Evolutionary conservation across 176 grass and related monocot species (phyloP).

Genomic region (Ensete glaucum): DNA sequence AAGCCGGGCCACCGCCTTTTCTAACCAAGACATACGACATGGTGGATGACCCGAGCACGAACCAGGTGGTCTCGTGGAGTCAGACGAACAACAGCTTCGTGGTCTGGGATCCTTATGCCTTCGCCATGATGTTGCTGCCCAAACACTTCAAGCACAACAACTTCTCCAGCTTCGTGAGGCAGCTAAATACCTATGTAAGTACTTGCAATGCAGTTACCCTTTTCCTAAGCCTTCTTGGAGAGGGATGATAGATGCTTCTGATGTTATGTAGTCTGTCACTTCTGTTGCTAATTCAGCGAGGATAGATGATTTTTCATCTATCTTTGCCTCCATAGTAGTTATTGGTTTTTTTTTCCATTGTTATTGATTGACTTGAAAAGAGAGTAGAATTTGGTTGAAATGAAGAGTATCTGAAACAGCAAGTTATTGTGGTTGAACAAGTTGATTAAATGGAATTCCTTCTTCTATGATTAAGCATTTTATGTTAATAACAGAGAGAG

Average conservation of each 20-base stretch:
- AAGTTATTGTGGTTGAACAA: no score
- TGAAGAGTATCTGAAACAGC: no score
- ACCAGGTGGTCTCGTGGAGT: constrained; percentile 64
- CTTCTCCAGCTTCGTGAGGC: constrained; percentile 97
- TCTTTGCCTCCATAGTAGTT: neutral
- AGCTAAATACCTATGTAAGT: constrained; percentile 67
- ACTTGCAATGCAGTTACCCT: neutral
- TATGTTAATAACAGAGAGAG: no score
- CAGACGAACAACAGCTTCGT: constrained; percentile 69
- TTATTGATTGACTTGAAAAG: no score
- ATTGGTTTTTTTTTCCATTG: no score
- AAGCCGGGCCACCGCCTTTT: constrained; percentile 73
- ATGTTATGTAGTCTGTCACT: no score
- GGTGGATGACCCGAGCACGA: constrained; percentile 48
- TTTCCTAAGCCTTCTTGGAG: neutral
- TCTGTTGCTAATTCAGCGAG: no score
- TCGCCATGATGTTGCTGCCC: constrained; percentile 55
- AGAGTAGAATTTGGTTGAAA: no score
- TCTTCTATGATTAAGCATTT: no score
- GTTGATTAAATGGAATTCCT: no score
- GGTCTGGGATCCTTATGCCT: constrained; percentile 74
- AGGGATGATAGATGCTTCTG: neutral
- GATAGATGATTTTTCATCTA: neutral
- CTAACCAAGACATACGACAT: constrained; percentile 87
- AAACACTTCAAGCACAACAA: constrained; percentile 97